Base-by-base conservation (phyloP, 306 rosid genomes). In the Cucurbita maxima region DNA sequence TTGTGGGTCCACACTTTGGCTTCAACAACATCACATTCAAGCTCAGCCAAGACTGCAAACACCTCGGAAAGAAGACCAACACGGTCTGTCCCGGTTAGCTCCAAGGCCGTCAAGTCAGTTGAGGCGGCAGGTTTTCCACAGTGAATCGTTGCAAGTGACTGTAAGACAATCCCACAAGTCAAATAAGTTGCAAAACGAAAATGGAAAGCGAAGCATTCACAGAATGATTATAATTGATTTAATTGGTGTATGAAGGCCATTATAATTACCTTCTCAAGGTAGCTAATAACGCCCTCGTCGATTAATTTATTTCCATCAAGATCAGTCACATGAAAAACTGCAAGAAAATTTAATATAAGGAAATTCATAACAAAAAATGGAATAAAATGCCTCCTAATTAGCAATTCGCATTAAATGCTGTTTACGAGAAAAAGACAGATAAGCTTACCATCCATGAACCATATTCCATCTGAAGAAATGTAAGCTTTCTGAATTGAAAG, bases 1-100 rank as follows among this genome's bases (percentile, higher is more conserved):
- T 94, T 94, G 87, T 91, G 95, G 38, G 97, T 94, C 99, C 99
- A 94, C 75, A 89, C 91, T 77, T 89, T 91, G 67, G 99, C 82
- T 73, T 94, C 99, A 47, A 94, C 97, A 58, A 94, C 97, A 73
- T 89, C 85, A 14, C 97, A 90, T 71, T 91, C 88, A 61, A 89
- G 89, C 62, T 94, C 92, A 9, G 95, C 86, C 16, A 94, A 83
- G 8, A 94, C 99, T 0, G 99, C 99, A 79, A 94, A 94, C 5
- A 94, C 91, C 79, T 94, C 97, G 0, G 99, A 94, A 19, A 94
- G 89, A 70, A 94, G 91, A 36, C 99, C 99, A 1, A 94, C 88
- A 3, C 99, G 82, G 75, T 94, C 99, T 0, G 99, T 86, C 58
- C 99, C 99, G 0, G 95, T 91, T 30, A 94, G 85, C 78, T 94